Evolutionary conservation across 441 rosid species (phyloP), one percentile per base, ranked within the genome.

Genomic region (Aleurites moluccanus): DNA sequence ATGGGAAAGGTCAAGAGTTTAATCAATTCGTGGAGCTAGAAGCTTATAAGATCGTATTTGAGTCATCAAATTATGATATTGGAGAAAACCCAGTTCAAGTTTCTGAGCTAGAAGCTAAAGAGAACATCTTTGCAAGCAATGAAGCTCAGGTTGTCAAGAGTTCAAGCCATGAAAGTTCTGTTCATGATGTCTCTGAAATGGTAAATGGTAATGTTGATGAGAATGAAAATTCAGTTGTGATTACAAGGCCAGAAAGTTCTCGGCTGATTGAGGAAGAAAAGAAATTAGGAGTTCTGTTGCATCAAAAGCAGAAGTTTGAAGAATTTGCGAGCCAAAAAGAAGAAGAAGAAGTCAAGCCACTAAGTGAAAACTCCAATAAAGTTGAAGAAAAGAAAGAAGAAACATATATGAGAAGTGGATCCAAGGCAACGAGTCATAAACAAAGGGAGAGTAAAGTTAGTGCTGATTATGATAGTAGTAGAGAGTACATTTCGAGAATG

Each of bases 41-140:
- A 77, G 92, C 77, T 15, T 92, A 85, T 78, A 89, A 88, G 83
- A 86, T 89, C 49, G 89, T 89, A 59, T 91, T 89, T 56, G 91
- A 90, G 44, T 79, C 80, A 0, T 84, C 85, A 11, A 67, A 55
- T 1, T 57, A 73, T 42, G 88, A 83, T 25, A 47, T 42, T 61
- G 65, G 73, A 62, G 88, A 82, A 69, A 78, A 47, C 75, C 76
- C 59, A 2, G 78, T 57, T 52, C 72, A 67, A 14, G 78, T 64
- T 56, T n/a, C 64, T 16, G 64, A 33, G 50, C 2, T 45, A 30
- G 61, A 45, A 73, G 21, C 52, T 35, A 69, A 80, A 70, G 75
- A 70, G 23, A 63, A 66, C 45, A 50, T 73, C 72, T 56, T 47
- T 0, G 20, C 77, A 65, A 62, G 45, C 47, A 67, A 62, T 0